Conservation (phyloP, 1,139 yeast species). For the Hanseniaspora uvarum region DNA sequence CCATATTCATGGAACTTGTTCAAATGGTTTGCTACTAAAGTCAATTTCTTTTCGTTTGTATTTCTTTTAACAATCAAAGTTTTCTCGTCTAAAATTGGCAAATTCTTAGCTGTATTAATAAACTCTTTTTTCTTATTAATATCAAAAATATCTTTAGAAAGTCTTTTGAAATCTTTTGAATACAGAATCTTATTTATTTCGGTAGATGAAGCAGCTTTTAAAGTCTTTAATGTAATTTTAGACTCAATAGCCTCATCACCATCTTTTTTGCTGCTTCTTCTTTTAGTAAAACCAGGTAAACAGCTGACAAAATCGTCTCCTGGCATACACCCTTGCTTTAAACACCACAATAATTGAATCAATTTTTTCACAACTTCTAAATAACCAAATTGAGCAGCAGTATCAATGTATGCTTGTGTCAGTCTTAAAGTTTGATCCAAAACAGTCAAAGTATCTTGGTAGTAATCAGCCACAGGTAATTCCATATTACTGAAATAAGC, state of each 20-base stretch:
- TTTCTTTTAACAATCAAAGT: conserved; percentile 30
- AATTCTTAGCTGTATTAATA: conserved; percentile 36
- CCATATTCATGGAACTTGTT: conserved; percentile 47
- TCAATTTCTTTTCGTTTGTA: conserved; percentile 31
- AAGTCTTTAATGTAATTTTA: neutral
- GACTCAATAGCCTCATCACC: neutral
- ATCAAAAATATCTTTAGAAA: conserved; percentile 15
- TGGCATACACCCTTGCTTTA: conserved; percentile 82
- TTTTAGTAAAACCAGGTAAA: conserved; percentile 56
- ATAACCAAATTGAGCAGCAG: conserved; percentile 75
- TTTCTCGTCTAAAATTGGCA: conserved; percentile 37
- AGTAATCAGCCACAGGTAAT: conserved; percentile 87
- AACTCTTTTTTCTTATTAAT: conserved; percentile 32
- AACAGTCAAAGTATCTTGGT: conserved; percentile 87
- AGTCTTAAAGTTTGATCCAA: conserved; percentile 91
- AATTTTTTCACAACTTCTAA: conserved; percentile 49
- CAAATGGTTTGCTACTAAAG: conserved; percentile 44
- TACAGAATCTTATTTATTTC: conserved; percentile 21
- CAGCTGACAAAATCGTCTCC: conserved; percentile 61
- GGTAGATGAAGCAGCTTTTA: conserved; percentile 20
- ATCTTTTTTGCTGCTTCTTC: conserved; percentile 22
- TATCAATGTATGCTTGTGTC: conserved; percentile 83
- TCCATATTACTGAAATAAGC: conserved; percentile 78
- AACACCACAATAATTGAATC: conserved; percentile 67
- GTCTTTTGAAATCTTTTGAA: conserved; percentile 18